Evolutionary conservation across 2,329 filamentous ascomycete species (phyloP).

Genomic region (Hypoxylon sp.): DNA sequence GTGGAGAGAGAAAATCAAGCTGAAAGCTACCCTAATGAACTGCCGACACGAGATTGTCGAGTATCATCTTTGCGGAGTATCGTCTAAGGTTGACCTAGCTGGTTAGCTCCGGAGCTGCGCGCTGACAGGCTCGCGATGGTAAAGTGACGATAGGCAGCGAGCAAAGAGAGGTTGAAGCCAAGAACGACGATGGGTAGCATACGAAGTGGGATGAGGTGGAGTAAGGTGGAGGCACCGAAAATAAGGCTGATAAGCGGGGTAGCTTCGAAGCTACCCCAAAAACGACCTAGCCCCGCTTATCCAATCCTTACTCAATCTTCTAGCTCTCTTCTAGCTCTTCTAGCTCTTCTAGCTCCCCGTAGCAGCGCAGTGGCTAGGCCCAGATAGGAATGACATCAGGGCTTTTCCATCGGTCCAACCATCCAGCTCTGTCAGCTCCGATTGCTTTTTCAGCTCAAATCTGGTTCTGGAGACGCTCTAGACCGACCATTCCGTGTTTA

Average conservation of each 20-base stretch:
- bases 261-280: conserved; percentile 32
- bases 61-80: background rate
- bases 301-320: too few species aligned
- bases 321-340: too few species aligned
- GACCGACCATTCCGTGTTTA: background rate
- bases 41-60: background rate
- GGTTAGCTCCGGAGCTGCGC: background rate
- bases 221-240: background rate
- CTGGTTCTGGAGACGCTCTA: background rate
- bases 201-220: conserved; percentile 11
- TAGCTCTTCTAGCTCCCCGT: conserved; percentile 14
- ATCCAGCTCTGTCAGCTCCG: background rate
- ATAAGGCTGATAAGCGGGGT: conserved; percentile 40
- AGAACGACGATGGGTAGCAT: conserved; percentile 32
- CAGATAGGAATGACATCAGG: conserved; percentile 8
- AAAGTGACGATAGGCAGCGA: background rate
- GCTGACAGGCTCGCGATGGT: background rate
- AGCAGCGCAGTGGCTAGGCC: conserved; percentile 6
- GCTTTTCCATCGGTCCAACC: background rate
- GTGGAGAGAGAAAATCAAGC: background rate
- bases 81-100: background rate
- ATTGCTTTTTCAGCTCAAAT: background rate
- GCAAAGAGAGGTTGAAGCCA: background rate
- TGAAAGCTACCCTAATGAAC: background rate
- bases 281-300: conserved; percentile 14